Base-by-base conservation (phyloP, 331 rosid genomes). In the Pyrus hybrid region DNA sequence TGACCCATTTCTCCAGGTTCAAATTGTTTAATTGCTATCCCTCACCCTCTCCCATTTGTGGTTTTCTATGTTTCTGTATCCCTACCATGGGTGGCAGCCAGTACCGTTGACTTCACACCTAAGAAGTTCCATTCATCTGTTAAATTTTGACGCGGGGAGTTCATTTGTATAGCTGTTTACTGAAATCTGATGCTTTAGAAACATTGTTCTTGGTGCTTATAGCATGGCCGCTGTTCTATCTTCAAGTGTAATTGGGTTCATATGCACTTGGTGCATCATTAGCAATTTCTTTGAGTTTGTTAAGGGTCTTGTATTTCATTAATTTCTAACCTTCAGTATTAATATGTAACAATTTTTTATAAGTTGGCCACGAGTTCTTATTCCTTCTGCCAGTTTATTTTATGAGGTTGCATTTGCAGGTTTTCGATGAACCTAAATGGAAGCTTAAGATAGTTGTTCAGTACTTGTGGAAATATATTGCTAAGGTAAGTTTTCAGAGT, bases 371-470 rank as follows among this genome's bases (percentile, higher is more conserved):
- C 41, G 0, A 33, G 41, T 0, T 4, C 51, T 71, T 8, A 1
- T 8, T 49, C 21, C 22, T 51, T 10, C 26, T 47, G 22, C 69
- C 20, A 53, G 20, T 63, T 77, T 63, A 75, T 66, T 72, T 68
- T 74, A 78, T 71, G 73, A 80, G 60, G 63, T 57, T 71, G 47
- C 30, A 63, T 67, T 49, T 67, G 77, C 88, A 87, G 91, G 87
- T 76, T 69, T 87, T 82, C 68, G 65, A 63, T 74, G 96, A 91
- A 73, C 88, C 97, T 23, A 90, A 87, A 80, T 91, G 93, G 92
- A 94, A 91, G 89, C 90, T 90, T 84, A 96, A 90, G 84, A 75
- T 91, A 68, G 78, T 94, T 72, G 89, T 85, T 84, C 90, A 85
- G 77, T 94, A 67, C 72, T 80, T 82, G 65, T 87, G 87, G 88